Evolutionary conservation across 1,139 yeast species (phyloP), one percentile per base, ranked within the genome.

Genomic region (Blastobotrys serpentis): DNA sequence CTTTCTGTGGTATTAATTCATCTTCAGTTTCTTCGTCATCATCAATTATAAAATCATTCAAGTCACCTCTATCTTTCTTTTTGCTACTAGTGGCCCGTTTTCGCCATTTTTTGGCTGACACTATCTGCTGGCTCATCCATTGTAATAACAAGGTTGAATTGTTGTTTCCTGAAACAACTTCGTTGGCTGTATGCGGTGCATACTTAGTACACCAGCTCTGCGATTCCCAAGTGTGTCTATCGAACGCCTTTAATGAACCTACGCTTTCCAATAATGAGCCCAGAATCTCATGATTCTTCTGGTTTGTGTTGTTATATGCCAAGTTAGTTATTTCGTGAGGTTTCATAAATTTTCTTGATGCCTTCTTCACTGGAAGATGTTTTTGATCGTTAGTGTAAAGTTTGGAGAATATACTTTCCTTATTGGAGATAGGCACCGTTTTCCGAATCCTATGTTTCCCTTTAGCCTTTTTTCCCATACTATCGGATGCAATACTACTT

Each of bases 1-100:
- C 62, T 47, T 65, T 34, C 21, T 30, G 18, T 7, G 18, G 42
- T 2, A 64, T 69, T 7, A 59, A 62, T 6, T 47, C 57, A 2
- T 56, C 59, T 30, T 65, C 72, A 21, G 39, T 25, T 58, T 11
- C 51, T 5, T 54, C 68, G 4, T 56, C 64, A 23, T 66, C 73
- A 40, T 66, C 67, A 4, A 74, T 77, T n/a, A 79, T 73, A 53
- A 79, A 79, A 19, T 67, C 52, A 13, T 49, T 50, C 33, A 50
- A 29, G 8, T 47, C 43, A 8, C n/a, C 44, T 44, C 26, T 54
- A 19, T 46, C 43, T 21, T 47, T 42, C 33, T 43, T 49, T 25
- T 46, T 43, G 17, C 10, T 23, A 10, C 25, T 22, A 17, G n/a
- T 14, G 14, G 36, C 32, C 10, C 36, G 25, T 16, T 36, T 33